These are phyloP conservation scores for Wickerhamomyces bovis DNA, from an alignment of 805 yeast genomes.

Conservation along the genomic window DNA sequence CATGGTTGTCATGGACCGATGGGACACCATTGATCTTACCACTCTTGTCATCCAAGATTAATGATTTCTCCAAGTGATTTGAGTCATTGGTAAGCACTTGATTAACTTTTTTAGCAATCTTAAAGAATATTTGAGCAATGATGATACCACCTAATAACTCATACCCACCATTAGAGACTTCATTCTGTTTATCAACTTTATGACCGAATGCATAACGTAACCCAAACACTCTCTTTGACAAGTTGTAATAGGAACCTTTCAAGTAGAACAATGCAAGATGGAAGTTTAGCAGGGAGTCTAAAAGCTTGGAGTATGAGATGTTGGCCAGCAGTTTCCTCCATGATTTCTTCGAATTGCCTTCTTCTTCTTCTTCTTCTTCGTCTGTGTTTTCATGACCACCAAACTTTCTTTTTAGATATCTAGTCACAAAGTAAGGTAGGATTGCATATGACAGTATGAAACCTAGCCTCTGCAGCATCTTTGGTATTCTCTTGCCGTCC, in stretches of 20 bases:
- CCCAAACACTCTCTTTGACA: slow-evolving; percentile 74
- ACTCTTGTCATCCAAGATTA: slow-evolving; percentile 1
- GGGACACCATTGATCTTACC: slow-evolving; percentile 10
- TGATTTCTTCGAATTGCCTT: slow-evolving; percentile 8
- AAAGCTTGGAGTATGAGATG: slow-evolving; percentile 38
- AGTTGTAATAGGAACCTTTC: slow-evolving; percentile 72
- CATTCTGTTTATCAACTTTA: slow-evolving; percentile 37
- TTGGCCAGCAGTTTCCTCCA: slow-evolving; percentile 14
- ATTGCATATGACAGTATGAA: slow-evolving; percentile 57
- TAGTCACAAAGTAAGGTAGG: slow-evolving; percentile 50
- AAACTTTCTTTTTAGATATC: slow-evolving; percentile 14
- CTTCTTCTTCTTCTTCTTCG: slow-evolving; percentile 18
- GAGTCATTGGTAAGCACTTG: slow-evolving; percentile 6
- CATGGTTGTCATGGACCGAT: slow-evolving; percentile 5
- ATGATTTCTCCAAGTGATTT: slow-evolving; percentile 5
- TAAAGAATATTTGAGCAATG: slow-evolving; percentile 45
- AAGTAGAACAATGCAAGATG: slow-evolving; percentile 83
- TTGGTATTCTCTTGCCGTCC: slow-evolving; percentile 46
- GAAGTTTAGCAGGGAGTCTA: slow-evolving; percentile 52
- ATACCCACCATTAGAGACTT: slow-evolving; percentile 51
- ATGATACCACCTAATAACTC: slow-evolving; percentile 67
- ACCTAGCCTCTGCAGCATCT: slow-evolving; percentile 40
- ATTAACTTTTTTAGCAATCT: slow-evolving; percentile 20
- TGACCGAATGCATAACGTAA: slow-evolving; percentile 75
- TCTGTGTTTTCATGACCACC: slow-evolving; percentile 10